Base-by-base conservation (phyloP, 176 grass and related monocot species). In the Pharus latifolius region DNA sequence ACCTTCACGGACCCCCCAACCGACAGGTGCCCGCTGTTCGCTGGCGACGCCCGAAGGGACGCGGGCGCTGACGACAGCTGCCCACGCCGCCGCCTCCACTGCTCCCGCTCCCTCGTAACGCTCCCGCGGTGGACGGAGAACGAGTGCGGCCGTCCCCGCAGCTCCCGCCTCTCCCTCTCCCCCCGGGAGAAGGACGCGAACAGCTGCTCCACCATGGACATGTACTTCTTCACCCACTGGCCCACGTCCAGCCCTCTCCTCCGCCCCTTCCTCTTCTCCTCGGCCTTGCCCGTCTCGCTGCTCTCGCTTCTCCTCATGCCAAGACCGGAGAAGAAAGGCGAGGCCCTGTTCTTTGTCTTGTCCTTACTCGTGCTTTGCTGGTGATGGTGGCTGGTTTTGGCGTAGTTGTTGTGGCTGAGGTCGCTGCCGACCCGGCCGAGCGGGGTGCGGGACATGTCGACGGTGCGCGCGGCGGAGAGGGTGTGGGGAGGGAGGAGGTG, bases 11-110 rank as follows among this genome's bases (percentile, higher is more conserved):
- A 88, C 6, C 81, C 78, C 18, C 78, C 77, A 12, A 88, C 81
- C 2, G 87, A 93, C 27, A 98, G 88, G 60, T 91, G 90, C 1
- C 95, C 95, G 56, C 95, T 94, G 84, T 91, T 89, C 3, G 82
- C 78, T 7, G 95, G 95, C 0, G 95, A 98, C 1, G 75, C 84
- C 3, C 81, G 57, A 71, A 85, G 88, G n/a, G 95, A 98, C 6
- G 82, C 90, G n/a, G 95, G 95, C 18, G 95, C 95, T 0, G 95
- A 92, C 15, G 79, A 78, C 58, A 85, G 78, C 40, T 81, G 85
- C 20, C 31, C 77, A 0, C 56, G 63, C 9, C 78, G 54, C 57
- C 27, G 70, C 55, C 73, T 77, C 78, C 49, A 60, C 52, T 59
- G 70, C 23, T 69, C 48, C 38, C 78, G 70, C 60, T 44, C 77